Evolutionary conservation across 192 early-diverging fungal genomes (phyloP), one percentile per base, ranked within the genome.

Genomic region (Coemansia aciculifera): DNA sequence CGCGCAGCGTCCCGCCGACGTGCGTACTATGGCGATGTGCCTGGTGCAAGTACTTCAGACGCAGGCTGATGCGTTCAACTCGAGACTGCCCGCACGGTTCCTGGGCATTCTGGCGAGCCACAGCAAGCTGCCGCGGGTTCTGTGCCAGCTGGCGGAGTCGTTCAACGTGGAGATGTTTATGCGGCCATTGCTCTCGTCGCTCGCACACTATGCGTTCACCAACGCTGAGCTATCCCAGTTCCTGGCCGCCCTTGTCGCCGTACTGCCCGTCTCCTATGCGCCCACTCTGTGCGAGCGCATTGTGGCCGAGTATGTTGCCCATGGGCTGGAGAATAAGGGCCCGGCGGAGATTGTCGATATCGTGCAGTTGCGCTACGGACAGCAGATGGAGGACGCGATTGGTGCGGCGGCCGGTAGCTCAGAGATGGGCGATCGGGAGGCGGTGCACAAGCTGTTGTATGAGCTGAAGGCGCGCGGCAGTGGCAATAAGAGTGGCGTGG

Each of bases 41-140:
- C 46, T 83, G 56, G 52, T 68, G 12, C 83, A 77, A 64, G 49
- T 80, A 42, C 29, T 78, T 3, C 85, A 83, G 73, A 73, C 74
- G 37, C 71, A 85, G 63, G 72, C 42, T 15, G 17, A 69, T 5
- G 46, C 57, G 49, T 59, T 27, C 39, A 51, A 19, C 17, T 54
- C n/a, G 3, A 10, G 48, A 1, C 51, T 75, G 17, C 61, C 75
- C 6, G 6, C 52, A 11, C 44, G 63, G 21, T 51, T 73, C 21
- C 66, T 74, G 3, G 19, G 32, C 10, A 49, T 66, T 19, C 56
- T 77, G 17, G 56, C 64, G 15, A 23, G n/a, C 3, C 74, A 68
- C 27, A 21, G 17, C 17, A 57, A 12, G 23, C 69, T 81, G 12
- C 46, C 69, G 2, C 59, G 39, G 0, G 64, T 42, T 11, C 40